phyloP scores from a whole-genome alignment of 2,329 filamentous ascomycete genomes.

The Epichloe scottii region DNA sequence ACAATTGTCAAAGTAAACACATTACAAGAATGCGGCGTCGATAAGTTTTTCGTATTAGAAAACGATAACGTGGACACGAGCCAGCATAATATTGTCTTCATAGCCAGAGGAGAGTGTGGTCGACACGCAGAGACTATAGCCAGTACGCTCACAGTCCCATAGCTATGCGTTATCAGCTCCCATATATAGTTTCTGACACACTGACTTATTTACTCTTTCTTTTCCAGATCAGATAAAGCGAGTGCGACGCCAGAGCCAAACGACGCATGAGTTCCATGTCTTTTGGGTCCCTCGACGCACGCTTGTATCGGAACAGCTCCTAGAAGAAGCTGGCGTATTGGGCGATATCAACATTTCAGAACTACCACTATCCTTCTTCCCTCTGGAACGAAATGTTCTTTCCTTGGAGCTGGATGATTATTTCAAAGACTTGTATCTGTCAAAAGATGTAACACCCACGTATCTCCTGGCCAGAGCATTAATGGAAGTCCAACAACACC shows the following conservation, averaged over 20 bases:
- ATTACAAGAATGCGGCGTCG: conserved; percentile 91
- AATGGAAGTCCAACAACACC: conserved; percentile 84
- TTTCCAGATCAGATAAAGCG: conserved; percentile 74
- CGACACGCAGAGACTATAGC: conserved; percentile 76
- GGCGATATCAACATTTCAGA: conserved; percentile 86
- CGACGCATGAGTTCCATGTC: conserved; percentile 90
- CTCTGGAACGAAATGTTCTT: conserved; percentile 79
- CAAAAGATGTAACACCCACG: conserved; percentile 82
- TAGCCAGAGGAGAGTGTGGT: conserved; percentile 80
- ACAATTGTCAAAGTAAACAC: conserved; percentile 91
- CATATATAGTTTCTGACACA: not conserved
- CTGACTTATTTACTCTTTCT: conserved; percentile 20
- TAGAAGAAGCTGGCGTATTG: conserved; percentile 86
- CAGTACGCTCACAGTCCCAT: conserved; percentile 44
- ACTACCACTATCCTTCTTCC: conserved; percentile 79
- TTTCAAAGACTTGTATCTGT: conserved; percentile 77
- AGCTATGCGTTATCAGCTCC: not conserved
- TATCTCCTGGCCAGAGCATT: conserved; percentile 82
- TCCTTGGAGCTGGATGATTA: conserved; percentile 83
- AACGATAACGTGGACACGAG: conserved; percentile 91
- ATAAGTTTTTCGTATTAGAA: conserved; percentile 94
- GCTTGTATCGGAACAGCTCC: conserved; percentile 75
- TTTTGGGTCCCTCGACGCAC: conserved; percentile 94
- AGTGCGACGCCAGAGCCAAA: conserved; percentile 74
- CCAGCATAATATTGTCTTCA: conserved; percentile 89